Conservation (phyloP, 2,329 filamentous ascomycete genomes). For the Eutypa lata region DNA sequence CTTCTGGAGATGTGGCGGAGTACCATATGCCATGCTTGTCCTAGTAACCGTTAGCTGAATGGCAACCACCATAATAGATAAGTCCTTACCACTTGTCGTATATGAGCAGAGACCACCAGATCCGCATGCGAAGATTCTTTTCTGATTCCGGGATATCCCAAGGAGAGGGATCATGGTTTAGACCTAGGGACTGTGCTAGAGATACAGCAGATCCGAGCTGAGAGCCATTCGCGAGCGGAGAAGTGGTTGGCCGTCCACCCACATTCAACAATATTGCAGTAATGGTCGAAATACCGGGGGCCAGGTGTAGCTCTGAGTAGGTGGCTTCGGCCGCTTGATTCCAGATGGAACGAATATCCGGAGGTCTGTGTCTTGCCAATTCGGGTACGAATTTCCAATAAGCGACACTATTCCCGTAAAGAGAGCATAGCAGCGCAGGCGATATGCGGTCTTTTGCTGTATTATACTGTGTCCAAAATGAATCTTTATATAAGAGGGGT, state of each 20-base stretch:
- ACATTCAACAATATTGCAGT: conserved; percentile 57
- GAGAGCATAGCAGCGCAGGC: conserved; percentile 52
- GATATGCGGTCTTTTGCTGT: conserved; percentile 47
- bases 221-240: conserved; percentile 55
- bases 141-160: conserved; percentile 51
- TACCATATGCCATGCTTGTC: conserved; percentile 51
- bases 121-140: conserved; percentile 48
- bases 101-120: conserved; percentile 55
- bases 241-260: conserved; percentile 57
- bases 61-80: background rate
- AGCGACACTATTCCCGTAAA: conserved; percentile 56
- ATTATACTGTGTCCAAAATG: conserved; percentile 47
- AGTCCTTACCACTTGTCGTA: conserved; percentile 50
- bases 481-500: conserved; percentile 54
- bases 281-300: conserved; percentile 57
- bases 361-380: conserved; percentile 43
- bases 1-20: conserved; percentile 44
- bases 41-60: conserved; percentile 31
- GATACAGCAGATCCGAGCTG: conserved; percentile 49
- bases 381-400: conserved; percentile 53
- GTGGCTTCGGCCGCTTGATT: conserved; percentile 59
- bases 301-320: conserved; percentile 57
- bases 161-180: conserved; percentile 49
- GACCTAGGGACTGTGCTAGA: conserved; percentile 50
- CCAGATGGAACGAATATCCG: conserved; percentile 59